A percentile compares a stretch with the other conserved stretches of the same genome.
These are phyloP conservation scores for Phytopythium kandeliae DNA, from an alignment of 352 stramenopile genomes.

Conservation along the genomic window DNA sequence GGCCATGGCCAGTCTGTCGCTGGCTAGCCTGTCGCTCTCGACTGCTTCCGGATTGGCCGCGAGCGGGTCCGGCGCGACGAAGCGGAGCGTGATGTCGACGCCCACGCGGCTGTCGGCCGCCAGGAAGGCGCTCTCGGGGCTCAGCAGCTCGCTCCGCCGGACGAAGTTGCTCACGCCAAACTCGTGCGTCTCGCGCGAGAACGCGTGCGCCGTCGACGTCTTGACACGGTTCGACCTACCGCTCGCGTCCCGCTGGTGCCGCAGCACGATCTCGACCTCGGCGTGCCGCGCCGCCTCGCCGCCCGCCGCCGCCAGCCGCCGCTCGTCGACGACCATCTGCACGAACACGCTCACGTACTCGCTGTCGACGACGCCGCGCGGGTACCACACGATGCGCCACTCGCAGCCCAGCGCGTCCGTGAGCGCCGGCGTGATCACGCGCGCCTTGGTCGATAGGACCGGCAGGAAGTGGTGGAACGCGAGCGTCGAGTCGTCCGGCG, in stretches of 20 bases:
- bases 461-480: conserved; percentile 33
- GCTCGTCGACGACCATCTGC: conserved; percentile 28
- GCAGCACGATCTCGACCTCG: conserved; percentile 39
- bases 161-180: conserved; percentile 57
- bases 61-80: conserved; percentile 16
- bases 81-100: conserved; percentile 41
- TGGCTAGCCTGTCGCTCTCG: conserved; percentile 7
- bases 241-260: conserved; percentile 22
- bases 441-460: conserved; percentile 30
- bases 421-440: conserved; percentile 20
- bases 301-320: conserved; percentile 1
- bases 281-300: conserved; percentile 4
- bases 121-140: conserved; percentile 39
- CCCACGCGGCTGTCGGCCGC: conserved; percentile 36
- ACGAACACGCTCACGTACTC: conserved; percentile 56
- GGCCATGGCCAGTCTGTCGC: conserved; percentile 7
- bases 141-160: conserved; percentile 34
- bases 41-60: conserved; percentile 14
- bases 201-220: conserved; percentile 39
- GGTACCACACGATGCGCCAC: conserved; percentile 70
- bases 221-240: conserved; percentile 17
- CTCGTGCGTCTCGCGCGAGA: conserved; percentile 39
- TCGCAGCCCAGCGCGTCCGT: conserved; percentile 28
- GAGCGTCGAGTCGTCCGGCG: conserved; percentile 10
- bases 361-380: conserved; percentile 33